Evolutionary conservation across 257 asterid species (phyloP).

Genomic region (Solanum gracilifrons): DNA sequence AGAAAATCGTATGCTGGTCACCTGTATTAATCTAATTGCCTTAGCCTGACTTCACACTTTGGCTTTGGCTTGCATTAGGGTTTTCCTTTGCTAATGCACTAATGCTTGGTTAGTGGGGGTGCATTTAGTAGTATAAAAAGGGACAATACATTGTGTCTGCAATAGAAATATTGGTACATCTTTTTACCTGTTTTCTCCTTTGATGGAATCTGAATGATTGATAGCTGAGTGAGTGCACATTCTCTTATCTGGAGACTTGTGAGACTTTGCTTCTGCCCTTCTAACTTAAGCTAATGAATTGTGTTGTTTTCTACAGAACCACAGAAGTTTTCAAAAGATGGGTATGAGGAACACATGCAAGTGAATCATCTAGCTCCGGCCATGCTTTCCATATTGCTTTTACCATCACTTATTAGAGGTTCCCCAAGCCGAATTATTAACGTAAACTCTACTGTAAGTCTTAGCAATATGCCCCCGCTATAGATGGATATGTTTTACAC

Average conservation of each 20-base stretch:
- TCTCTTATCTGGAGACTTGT: background rate
- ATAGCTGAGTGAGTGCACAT: background rate
- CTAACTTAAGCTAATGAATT: background rate
- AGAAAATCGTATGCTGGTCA: background rate
- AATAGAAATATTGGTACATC: background rate
- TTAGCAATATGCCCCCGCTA: background rate
- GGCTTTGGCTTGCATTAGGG: background rate
- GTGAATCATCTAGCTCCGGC: conserved; percentile 99
- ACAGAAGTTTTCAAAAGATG: conserved; percentile 74
- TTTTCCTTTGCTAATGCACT: background rate
- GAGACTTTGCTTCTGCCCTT: background rate
- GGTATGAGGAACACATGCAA: conserved; percentile 91
- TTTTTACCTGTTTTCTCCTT: background rate
- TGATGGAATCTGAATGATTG: background rate
- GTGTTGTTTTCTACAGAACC: conserved; percentile 49
- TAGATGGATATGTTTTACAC: background rate
- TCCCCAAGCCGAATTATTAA: conserved; percentile 91
- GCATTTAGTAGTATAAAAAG: background rate
- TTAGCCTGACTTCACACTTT: background rate
- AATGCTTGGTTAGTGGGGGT: background rate
- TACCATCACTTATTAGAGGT: conserved; percentile 91
- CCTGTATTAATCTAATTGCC: background rate
- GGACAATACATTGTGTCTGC: background rate
- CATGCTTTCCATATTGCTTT: conserved; percentile 70
- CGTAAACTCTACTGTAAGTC: conserved; percentile 81